phyloP scores from a whole-genome alignment of 2,329 filamentous ascomycete species.

The Neonectria magnoliae region DNA sequence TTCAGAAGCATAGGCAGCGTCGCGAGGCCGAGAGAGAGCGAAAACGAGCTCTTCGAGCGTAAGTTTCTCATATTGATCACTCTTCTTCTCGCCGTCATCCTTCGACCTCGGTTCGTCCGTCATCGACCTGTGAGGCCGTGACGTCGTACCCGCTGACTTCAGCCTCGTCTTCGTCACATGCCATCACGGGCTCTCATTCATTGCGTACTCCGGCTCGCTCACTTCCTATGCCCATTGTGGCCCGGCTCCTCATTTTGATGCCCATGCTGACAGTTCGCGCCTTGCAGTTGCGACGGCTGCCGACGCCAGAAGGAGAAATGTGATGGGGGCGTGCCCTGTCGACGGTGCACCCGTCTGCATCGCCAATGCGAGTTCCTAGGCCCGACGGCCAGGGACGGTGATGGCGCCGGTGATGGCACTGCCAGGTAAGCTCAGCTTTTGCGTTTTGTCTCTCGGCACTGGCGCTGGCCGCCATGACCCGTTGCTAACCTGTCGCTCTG shows the following conservation, averaged over 20 bases:
- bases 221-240: background rate
- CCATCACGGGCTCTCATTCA: background rate
- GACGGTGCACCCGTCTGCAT: slow-evolving; percentile 61
- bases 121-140: background rate
- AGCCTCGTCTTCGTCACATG: slow-evolving; percentile 9
- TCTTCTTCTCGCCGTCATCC: background rate
- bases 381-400: slow-evolving; percentile 44
- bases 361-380: slow-evolving; percentile 60
- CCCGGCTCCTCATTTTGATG: background rate
- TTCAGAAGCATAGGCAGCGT: slow-evolving; percentile 44
- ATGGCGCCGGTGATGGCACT: slow-evolving; percentile 38
- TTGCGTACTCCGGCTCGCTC: background rate
- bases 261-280: slow-evolving; percentile 3
- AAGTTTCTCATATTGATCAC: slow-evolving; percentile 21
- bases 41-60: slow-evolving; percentile 44
- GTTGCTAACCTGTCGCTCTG: slow-evolving; percentile 24
- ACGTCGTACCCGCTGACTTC: background rate
- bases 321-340: slow-evolving; percentile 64
- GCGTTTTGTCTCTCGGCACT: background rate
- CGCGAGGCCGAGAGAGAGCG: slow-evolving; percentile 44
- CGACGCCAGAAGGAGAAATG: slow-evolving; percentile 66
- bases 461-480: background rate
- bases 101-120: background rate
- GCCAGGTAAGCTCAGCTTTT: slow-evolving; percentile 28
- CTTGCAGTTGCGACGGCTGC: slow-evolving; percentile 61